Base-by-base conservation (phyloP, 1,284 basidiomycete species). In the Papiliotrema terrestris region DNA sequence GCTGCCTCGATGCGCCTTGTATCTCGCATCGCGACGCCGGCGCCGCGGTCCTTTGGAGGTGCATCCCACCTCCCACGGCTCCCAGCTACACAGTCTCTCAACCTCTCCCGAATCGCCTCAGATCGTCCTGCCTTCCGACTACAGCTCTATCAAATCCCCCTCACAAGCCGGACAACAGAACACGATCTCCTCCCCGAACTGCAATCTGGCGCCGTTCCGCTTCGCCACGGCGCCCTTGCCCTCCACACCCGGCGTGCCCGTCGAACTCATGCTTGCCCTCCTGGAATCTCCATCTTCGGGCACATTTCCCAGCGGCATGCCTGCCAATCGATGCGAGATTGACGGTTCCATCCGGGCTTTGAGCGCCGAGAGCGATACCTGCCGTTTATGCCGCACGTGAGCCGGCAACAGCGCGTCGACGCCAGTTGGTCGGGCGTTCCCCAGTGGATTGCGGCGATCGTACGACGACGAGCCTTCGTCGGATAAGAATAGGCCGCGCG, bases 341-440 rank as follows among this genome's bases (percentile, higher is more conserved):
- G 29, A 32, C 8, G 54, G 22, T 6, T 58, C 61, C 59, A 62
- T 59, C 3, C 50, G 29, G 15, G 89, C 90, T 71, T 91, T 91
- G 51, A 94, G 83, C 83, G 92, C 91, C 66, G 85, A 85, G 57
- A 94, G 77, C 71, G 89, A 91, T 57, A 90, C 84, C 66, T 86
- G 84, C 51, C 91, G 86, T 70, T 91, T 91, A 74, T 92, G 89
- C 38, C 84, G 79, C 32, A 88, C 86, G 69, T 88, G 85, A 0
- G 86, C 82, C 1, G 88, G 85, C 43, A 93, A 79, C 45, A 81
- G 81, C 22, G 85, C 82, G 61, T 89, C 87, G 57, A 82, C 38
- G 19, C 35, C 32, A 6, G 49, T 37, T 13, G 38, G 37, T 14
- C 47, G 8, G 11, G 25, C 23, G 19, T 13, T 23, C 32, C 35